Base-by-base conservation (phyloP, 106 monocot genomes). In the Triglochin maritima region DNA sequence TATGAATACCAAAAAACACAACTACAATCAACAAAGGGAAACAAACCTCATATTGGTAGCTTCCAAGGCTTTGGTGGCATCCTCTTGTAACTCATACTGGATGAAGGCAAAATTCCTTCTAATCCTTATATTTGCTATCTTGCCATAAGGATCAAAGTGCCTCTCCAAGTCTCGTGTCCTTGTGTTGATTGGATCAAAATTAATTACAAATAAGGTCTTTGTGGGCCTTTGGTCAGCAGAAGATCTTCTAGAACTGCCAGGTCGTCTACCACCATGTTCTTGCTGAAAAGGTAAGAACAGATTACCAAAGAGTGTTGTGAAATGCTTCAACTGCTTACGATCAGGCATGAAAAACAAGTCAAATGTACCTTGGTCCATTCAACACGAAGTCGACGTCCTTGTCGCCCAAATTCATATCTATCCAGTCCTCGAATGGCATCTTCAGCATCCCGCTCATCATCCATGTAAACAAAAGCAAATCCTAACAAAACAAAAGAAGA, bases 381-480 rank as follows among this genome's bases (percentile, higher is more conserved):
- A 74, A 96, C 87, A 44, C 88, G 87, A 17, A 96, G 90, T 8
- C 82, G 76, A 4, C 91, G 85, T 2, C 96, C 88, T 60, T 96
- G 89, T 68, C 87, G 76, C 12, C 96, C 96, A 82, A 91, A 96
- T 59, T 91, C 88, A 56, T 63, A 76, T 68, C 96, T 55, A 48
- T 96, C 96, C 79, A 96, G 81, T 68, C 75, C 83, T 43, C 79
- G 87, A 55, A 96, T 88, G 58, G 96, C 90, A 84, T 91, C 87
- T 72, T 91, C 96, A 48, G 91, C 96, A 77, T 96, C 96, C 16
- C 91, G 77, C 63, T 91, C 96, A 79, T 96, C 96, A 64, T 96
- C 91, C 96, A 96, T 96, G 83, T 96, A 96, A 46, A 96, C 70
- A 65, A 96, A 96, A 46, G 96, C 96, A 84, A 96, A 96, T 12